These are phyloP conservation scores for Xylariaceae sp. DNA, from an alignment of 2,329 filamentous ascomycete genomes.

Conservation along the genomic window DNA sequence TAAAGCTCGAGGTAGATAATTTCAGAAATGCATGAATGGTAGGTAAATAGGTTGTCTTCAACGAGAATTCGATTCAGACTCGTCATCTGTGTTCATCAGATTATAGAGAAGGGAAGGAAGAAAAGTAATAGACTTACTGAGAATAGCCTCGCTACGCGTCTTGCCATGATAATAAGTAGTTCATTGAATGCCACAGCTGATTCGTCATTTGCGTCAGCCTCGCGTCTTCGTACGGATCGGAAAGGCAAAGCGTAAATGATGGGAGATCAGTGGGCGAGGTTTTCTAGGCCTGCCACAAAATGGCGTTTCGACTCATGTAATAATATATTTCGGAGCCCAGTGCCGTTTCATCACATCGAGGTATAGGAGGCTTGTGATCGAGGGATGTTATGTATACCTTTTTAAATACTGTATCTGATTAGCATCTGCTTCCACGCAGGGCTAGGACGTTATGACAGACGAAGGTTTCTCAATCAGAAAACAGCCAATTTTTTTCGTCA, in stretches of 20 bases:
- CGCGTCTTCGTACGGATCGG: slow-evolving; percentile 3
- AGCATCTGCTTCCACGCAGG: slow-evolving; percentile 21
- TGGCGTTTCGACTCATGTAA: slow-evolving; percentile 79
- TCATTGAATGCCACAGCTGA: neutral
- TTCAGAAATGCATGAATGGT: slow-evolving; percentile 53
- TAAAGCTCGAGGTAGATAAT: no score
- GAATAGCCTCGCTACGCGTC: neutral
- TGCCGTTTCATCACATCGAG: slow-evolving; percentile 80
- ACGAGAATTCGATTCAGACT: slow-evolving; percentile 61
- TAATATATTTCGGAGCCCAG: slow-evolving; percentile 83
- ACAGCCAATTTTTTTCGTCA: slow-evolving; percentile 83
- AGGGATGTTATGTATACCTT: no score
- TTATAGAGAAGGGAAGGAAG: slow-evolving; percentile 19
- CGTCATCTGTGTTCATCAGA: slow-evolving; percentile 57
- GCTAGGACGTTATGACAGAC: neutral
- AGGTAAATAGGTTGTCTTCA: slow-evolving; percentile 56
- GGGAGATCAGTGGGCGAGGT: slow-evolving; percentile 89
- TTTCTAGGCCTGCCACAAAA: slow-evolving; percentile 99
- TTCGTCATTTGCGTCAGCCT: neutral
- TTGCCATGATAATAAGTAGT: neutral
- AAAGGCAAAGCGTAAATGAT: slow-evolving; percentile 1
- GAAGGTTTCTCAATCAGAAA: slow-evolving; percentile 59
- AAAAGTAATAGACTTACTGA: slow-evolving; percentile 8
- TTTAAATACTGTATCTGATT: slow-evolving; percentile 20
- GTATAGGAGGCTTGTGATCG: slow-evolving; percentile 10